These are phyloP conservation scores for Fusarium illudens DNA, from an alignment of 2,329 filamentous ascomycete species.

Conservation along the genomic window DNA sequence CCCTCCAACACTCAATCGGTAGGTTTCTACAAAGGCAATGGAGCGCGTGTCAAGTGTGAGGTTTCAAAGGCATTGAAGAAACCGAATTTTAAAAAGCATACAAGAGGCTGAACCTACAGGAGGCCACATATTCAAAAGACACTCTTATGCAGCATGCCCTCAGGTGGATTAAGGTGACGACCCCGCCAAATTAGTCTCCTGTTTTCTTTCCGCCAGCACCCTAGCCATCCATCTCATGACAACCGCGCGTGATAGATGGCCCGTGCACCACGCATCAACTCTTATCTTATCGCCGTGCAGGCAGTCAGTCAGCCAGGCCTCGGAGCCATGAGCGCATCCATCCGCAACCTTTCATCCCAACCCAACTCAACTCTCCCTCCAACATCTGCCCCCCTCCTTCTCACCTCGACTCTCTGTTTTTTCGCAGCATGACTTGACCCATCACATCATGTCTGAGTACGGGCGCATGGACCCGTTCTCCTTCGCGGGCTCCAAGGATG, in stretches of 20 bases:
- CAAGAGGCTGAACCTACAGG: too few relatives aligned
- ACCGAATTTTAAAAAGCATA: too few relatives aligned
- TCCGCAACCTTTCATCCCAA: conserved; percentile 10
- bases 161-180: too few relatives aligned
- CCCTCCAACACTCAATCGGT: too few relatives aligned
- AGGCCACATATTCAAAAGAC: too few relatives aligned
- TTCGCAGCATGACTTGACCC: conserved; percentile 42
- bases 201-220: too few relatives aligned
- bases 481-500: conserved; percentile 87
- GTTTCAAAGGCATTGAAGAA: too few relatives aligned
- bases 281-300: conserved; percentile 26
- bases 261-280: neutral
- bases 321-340: neutral
- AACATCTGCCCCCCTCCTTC: neutral
- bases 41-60: too few relatives aligned
- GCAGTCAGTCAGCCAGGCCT: neutral
- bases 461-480: conserved; percentile 90
- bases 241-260: neutral
- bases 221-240: neutral
- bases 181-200: too few relatives aligned
- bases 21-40: too few relatives aligned
- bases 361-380: neutral
- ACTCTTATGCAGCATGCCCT: too few relatives aligned
- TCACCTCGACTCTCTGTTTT: neutral
- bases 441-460: conserved; percentile 50